These are phyloP conservation scores for Aspergillus terreus DNA, from an alignment of 2,329 filamentous ascomycete genomes.

Conservation along the genomic window DNA sequence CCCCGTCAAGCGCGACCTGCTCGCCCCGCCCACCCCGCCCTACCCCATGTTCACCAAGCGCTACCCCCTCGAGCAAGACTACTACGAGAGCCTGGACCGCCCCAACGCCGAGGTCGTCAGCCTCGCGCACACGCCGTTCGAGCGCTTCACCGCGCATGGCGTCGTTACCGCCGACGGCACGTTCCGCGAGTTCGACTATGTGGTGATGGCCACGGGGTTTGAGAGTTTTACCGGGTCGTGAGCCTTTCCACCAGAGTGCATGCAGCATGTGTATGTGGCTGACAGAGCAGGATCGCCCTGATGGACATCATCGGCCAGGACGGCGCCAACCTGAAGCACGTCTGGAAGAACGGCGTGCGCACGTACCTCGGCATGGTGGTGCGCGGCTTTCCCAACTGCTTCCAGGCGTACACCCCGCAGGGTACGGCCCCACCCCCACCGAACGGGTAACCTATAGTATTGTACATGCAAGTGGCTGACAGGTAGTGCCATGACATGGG, in stretches of 20 bases:
- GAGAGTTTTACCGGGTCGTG: conserved; percentile 32
- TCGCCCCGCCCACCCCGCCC: conserved; percentile 51
- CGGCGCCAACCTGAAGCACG: conserved; percentile 24
- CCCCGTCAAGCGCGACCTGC: conserved; percentile 45
- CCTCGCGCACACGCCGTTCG: conserved; percentile 42
- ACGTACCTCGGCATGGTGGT: conserved; percentile 38
- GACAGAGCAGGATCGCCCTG: conserved; percentile 20
- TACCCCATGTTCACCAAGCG: conserved; percentile 54
- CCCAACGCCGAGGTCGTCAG: conserved; percentile 45
- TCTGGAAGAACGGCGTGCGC: conserved; percentile 25
- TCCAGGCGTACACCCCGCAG: conserved; percentile 51
- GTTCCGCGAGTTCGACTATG: conserved; percentile 32
- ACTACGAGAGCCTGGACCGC: conserved; percentile 48
- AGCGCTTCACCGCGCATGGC: conserved; percentile 34
- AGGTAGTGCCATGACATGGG: no score
- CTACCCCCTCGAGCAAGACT: conserved; percentile 44
- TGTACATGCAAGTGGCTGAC: no score
- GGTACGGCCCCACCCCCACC: neutral
- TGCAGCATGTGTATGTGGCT: neutral
- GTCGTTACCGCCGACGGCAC: conserved; percentile 35
- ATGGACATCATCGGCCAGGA: conserved; percentile 29
- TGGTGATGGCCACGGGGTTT: conserved; percentile 40
- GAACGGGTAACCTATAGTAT: no score
- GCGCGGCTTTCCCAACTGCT: conserved; percentile 41
- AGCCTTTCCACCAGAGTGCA: neutral